Percentiles rank a stretch among this genome's conserved stretches.
These are phyloP conservation scores for Manihot esculenta DNA, from an alignment of 441 rosid species.

Conservation along the genomic window DNA sequence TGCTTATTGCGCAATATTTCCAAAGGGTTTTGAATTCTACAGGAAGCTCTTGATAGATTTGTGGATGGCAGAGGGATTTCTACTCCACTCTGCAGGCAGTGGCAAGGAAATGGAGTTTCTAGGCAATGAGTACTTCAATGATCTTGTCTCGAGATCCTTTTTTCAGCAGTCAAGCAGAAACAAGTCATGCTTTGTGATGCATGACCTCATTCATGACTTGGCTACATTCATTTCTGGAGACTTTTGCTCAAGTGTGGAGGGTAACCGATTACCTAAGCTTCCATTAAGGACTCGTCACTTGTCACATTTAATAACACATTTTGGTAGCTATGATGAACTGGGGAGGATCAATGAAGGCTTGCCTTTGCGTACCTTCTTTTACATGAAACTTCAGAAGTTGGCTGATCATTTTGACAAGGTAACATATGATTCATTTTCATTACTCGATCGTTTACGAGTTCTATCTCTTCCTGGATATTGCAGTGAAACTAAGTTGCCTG, in stretches of 20 bases:
- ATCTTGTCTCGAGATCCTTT: too few relatives aligned
- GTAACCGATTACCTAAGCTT: background rate
- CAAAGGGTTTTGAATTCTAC: too few relatives aligned
- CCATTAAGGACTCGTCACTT: background rate
- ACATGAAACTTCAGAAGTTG: background rate
- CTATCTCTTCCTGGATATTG: background rate
- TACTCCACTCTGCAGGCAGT: too few relatives aligned
- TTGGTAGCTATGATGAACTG: background rate
- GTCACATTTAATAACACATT: background rate
- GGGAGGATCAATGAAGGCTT: background rate
- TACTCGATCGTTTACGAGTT: background rate
- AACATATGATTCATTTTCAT: background rate
- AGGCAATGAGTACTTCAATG: too few relatives aligned
- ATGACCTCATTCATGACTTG: background rate
- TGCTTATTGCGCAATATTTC: too few relatives aligned
- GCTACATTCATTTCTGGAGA: background rate
- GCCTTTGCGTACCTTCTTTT: background rate
- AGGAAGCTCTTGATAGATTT: too few relatives aligned
- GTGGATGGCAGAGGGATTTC: too few relatives aligned
- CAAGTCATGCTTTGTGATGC: background rate
- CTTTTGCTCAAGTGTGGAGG: background rate
- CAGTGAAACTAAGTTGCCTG: background rate
- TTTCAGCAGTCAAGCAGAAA: too few relatives aligned
- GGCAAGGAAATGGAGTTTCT: too few relatives aligned
- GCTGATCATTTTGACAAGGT: background rate